Conservation (phyloP, 177 flowering plant genomes). For the Vitis hybrid region DNA sequence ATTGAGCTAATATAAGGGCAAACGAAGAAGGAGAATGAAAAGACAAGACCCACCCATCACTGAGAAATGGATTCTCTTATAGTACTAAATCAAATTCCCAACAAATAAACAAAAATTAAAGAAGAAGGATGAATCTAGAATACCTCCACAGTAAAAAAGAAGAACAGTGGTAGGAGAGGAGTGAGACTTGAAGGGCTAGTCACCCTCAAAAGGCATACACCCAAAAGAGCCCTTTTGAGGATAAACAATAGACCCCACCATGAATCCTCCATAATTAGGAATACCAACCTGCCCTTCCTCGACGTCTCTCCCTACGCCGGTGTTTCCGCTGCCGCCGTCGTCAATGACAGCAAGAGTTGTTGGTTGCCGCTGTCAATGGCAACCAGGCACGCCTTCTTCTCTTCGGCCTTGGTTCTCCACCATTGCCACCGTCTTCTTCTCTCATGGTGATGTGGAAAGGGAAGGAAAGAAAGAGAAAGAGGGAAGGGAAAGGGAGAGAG, state of each 20-base stretch:
- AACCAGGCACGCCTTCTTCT: no score
- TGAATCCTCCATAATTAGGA: constrained; percentile 77
- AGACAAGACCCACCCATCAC: neutral
- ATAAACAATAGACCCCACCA: constrained; percentile 66
- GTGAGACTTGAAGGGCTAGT: constrained; percentile 48
- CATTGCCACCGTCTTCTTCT: no score
- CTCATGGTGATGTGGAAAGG: no score
- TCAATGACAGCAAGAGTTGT: no score
- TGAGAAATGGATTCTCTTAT: neutral
- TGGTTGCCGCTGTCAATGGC: no score
- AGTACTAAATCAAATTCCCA: neutral
- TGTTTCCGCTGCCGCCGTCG: no score
- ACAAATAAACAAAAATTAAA: neutral
- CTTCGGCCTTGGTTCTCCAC: no score
- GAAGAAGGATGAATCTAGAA: neutral
- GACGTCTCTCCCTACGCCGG: no score
- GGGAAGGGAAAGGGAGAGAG: no score
- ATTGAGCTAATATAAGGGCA: no score
- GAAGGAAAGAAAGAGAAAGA: no score
- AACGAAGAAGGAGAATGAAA: neutral
- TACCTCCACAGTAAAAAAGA: constrained; percentile 91
- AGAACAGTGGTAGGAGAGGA: constrained; percentile 54
- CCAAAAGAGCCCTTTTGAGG: constrained; percentile 47
- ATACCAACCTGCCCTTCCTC: constrained; percentile 64
- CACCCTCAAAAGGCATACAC: constrained; percentile 51